Base-by-base conservation (phyloP, 768 basidiomycete genomes). In the Psilocybe sp. region DNA sequence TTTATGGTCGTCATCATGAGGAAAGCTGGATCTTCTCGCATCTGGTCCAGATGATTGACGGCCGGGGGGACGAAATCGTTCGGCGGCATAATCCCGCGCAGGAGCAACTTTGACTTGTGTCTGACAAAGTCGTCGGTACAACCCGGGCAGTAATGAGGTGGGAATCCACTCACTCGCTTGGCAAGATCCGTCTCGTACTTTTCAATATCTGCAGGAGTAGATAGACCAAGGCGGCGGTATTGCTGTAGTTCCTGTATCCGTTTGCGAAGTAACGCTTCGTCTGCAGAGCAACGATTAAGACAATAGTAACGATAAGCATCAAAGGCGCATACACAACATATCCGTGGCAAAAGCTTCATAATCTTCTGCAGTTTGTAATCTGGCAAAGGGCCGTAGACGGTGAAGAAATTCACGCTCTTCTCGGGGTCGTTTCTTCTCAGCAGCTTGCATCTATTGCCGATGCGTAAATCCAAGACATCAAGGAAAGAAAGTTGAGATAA, bases 371-470 rank as follows among this genome's bases (percentile, higher is more conserved):
- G 92, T 94, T 64, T 97, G 94, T 33, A 98, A 71, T 46, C 86
- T 82, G 20, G 96, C 82, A 66, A 98, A 98, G 2, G 93, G 91
- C 55, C 95, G 88, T 47, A 95, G 77, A 19, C 94, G 84, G 58
- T 92, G 84, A 18, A 93, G 68, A 48, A 98, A 85, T 54, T 98
- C 97, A 56, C 89, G 83, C 60, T 98, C 95, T 54, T 98, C 96
- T 59, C 89, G 86, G 7, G 81, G 80, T 14, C 92, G 77, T 64
- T 97, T 98, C 72, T 95, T 89, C 57, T 99, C 96, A 2, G 80
- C 78, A 9, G 91, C 89, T 77, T 89, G 85, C 74, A 93, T 88
- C 96, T 97, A 61, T 16, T 52, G 44, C 31, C 44, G 39, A 46
- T 56, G 33, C 58, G 53, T 47, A 56, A 52, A 47, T 20, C 33